Base-by-base conservation (phyloP, 768 basidiomycete genomes). In the Exsudoporus frostii region DNA sequence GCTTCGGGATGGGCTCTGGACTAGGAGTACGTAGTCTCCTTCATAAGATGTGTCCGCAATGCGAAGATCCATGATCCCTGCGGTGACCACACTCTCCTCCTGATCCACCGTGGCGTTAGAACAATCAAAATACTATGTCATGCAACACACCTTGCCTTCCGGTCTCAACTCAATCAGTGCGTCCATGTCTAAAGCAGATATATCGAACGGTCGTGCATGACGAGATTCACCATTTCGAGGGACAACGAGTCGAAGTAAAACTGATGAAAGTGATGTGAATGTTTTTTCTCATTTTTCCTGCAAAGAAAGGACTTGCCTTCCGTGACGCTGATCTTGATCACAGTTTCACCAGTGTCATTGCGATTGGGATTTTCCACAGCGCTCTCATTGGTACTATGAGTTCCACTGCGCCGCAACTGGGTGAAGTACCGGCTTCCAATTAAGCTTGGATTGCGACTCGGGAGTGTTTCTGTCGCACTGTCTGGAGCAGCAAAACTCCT, bases 381-480 rank as follows among this genome's bases (percentile, higher is more conserved):
- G 55, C 74, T 78, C 36, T 73, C 76, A 46, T 73, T 76, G 7
- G 70, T 71, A 42, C 72, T 72, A 11, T 72, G 70, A n/a, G 81
- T 82, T 19, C 61, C 65, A 34, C 55, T 56, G 30, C 64, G 69
- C 46, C 63, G 66, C 38, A 65, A 51, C 56, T 77, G 80, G 0
- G 77, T 72, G 55, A 91, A 90, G 70, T 84, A 94, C 32, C 84
- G 81, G 60, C 90, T 92, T 34, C 90, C 91, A 50, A 92, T 87
- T 46, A 92, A 69, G 63, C 83, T 86, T 29, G 84, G 66, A 65
- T 85, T 81, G 48, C 73, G 74, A 55, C 79, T 82, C 51, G 72
- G 72, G 46, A 64, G 56, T 22, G 62, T 67, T 52, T 74, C 67
- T 17, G 58, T 58, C 34, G 54, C 66, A 7, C 51, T 59, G 25